These are phyloP conservation scores for Clitopilus hobsonii DNA, from an alignment of 768 basidiomycete species.

Conservation along the genomic window DNA sequence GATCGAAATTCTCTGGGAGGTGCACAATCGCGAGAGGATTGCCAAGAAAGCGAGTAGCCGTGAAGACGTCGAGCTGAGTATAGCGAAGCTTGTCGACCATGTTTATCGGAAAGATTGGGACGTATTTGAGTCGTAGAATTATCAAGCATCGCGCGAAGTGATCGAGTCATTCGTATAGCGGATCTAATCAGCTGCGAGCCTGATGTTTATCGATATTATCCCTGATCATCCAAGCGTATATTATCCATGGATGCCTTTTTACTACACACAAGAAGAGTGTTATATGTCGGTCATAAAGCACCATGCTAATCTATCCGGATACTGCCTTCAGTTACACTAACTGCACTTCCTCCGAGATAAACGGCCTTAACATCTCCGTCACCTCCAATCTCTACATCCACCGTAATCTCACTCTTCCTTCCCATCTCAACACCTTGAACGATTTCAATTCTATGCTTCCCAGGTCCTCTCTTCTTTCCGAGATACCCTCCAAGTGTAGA, in stretches of 20 bases:
- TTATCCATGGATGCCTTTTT: too few species aligned
- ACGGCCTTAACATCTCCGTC: slow-evolving; percentile 25
- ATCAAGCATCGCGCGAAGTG: not conserved
- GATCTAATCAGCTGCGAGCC: too few species aligned
- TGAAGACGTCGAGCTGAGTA: slow-evolving; percentile 39
- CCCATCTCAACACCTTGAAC: slow-evolving; percentile 45
- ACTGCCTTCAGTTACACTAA: slow-evolving; percentile 34
- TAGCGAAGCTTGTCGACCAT: slow-evolving; percentile 19
- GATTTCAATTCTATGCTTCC: slow-evolving; percentile 30
- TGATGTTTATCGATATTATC: too few species aligned
- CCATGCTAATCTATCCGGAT: slow-evolving; percentile 7
- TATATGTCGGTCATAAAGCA: too few species aligned
- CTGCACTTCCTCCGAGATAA: slow-evolving; percentile 34
- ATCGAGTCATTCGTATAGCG: not conserved
- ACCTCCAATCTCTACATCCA: slow-evolving; percentile 27
- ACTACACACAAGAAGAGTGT: too few species aligned
- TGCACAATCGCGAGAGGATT: slow-evolving; percentile 43
- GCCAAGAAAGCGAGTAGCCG: slow-evolving; percentile 30
- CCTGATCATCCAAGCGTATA: too few species aligned
- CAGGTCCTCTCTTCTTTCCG: slow-evolving; percentile 27
- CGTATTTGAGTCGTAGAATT: not conserved
- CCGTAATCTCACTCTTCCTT: slow-evolving; percentile 35
- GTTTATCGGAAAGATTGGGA: not conserved
- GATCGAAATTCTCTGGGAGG: slow-evolving; percentile 20
- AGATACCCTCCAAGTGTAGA: slow-evolving; percentile 38